Evolutionary conservation across 179 eudicot species (phyloP).

Genomic region (Gypsophila paniculata): DNA sequence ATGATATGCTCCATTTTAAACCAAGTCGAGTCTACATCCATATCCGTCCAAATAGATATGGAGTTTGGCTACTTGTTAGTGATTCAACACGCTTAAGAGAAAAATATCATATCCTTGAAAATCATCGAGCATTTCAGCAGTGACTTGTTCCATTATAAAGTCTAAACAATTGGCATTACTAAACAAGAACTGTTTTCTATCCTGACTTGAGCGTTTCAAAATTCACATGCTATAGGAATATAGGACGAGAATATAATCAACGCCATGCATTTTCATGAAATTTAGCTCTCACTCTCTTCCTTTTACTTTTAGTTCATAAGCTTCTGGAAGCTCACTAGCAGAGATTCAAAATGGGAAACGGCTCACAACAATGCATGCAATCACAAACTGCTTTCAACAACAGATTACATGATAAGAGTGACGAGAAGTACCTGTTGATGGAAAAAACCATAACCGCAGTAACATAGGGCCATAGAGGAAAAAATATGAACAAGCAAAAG

Average conservation of each 20-base stretch:
- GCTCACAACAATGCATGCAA: neutral
- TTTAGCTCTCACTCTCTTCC: neutral
- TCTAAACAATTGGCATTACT: neutral
- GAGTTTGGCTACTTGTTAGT: neutral
- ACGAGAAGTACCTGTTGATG: neutral
- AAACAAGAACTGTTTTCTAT: neutral
- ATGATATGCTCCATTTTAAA: neutral
- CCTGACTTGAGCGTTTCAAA: neutral
- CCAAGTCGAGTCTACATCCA: neutral
- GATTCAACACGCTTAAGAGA: neutral
- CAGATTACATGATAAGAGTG: neutral
- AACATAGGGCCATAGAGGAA: neutral
- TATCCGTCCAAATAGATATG: neutral
- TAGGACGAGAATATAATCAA: neutral
- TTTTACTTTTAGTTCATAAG: neutral
- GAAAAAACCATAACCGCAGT: neutral
- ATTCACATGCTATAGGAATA: slow-evolving; percentile 4
- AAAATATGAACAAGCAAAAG: slow-evolving; percentile 7
- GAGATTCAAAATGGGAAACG: neutral
- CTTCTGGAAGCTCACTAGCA: neutral
- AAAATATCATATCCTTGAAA: neutral
- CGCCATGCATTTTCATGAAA: neutral
- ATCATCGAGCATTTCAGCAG: neutral
- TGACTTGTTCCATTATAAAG: neutral
- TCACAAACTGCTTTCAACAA: neutral